Conservation (phyloP, 805 yeast genomes). For the Cyberlindnera bimundalis region DNA sequence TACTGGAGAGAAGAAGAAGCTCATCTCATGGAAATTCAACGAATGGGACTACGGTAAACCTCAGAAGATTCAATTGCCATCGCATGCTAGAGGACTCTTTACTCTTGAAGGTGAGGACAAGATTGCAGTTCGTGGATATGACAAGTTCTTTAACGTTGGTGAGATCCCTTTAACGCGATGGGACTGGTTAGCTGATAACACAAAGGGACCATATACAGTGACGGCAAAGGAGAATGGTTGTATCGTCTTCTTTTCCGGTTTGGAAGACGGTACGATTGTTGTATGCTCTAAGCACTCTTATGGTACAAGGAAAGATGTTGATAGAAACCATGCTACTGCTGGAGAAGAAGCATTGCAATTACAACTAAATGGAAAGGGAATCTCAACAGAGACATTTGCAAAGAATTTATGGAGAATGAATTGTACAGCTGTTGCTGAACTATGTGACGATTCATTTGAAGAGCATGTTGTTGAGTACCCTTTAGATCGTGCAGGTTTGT, state of each 20-base stretch:
- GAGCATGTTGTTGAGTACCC: constrained; percentile 85
- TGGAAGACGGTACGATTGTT: constrained; percentile 68
- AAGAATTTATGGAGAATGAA: constrained; percentile 43
- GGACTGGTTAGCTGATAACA: constrained; percentile 40
- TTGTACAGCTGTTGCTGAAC: constrained; percentile 86
- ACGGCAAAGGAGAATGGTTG: constrained; percentile 94
- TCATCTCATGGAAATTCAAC: constrained; percentile 71
- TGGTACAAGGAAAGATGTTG: constrained; percentile 55
- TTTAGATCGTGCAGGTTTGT: constrained; percentile 69
- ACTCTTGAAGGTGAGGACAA: constrained; percentile 37
- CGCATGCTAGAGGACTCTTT: constrained; percentile 82
- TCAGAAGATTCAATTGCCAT: constrained; percentile 53
- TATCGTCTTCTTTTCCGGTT: constrained; percentile 76
- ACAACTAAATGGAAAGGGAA: constrained; percentile 45
- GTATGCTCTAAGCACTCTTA: constrained; percentile 92
- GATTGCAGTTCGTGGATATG: constrained; percentile 84
- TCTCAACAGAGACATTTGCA: constrained; percentile 52
- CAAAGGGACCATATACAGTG: constrained; percentile 75
- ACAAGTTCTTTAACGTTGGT: constrained; percentile 83
- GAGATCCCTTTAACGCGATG: constrained; percentile 58
- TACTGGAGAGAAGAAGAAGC: constrained; percentile 24
- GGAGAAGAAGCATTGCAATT: constrained; percentile 57
- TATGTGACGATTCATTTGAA: constrained; percentile 89
- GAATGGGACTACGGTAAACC: constrained; percentile 79
- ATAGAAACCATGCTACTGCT: constrained; percentile 68